Conservation (phyloP, 345 rosid genomes). For the Salix udensis region DNA sequence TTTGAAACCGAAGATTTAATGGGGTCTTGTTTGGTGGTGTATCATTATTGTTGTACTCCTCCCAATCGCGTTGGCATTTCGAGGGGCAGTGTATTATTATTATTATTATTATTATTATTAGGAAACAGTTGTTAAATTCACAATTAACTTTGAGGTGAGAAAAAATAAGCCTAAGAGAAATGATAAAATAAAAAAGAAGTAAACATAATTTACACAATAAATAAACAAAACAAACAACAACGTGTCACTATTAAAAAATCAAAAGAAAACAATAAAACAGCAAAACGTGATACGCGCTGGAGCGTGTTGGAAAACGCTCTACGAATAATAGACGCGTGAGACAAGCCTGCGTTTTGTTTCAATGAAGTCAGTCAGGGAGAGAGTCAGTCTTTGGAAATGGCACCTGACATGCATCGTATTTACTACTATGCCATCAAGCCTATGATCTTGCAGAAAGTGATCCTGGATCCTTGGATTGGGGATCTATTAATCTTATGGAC, state of each 20-base stretch:
- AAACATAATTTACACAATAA: too few species aligned
- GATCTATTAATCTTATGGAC: background rate
- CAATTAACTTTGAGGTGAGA: too few species aligned
- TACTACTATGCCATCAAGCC: conserved; percentile 22
- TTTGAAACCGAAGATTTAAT: background rate
- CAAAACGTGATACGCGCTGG: conserved; percentile 25
- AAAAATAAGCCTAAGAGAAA: too few species aligned
- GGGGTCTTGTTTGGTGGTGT: background rate
- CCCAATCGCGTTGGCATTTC: too few species aligned
- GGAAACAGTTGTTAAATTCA: too few species aligned
- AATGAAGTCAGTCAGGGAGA: conserved; percentile 26
- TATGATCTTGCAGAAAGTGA: background rate
- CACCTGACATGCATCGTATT: conserved; percentile 25
- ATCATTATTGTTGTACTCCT: too few species aligned
- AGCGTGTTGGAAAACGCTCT: conserved; percentile 11
- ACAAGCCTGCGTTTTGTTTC: background rate
- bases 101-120: too few species aligned
- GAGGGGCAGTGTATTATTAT: too few species aligned
- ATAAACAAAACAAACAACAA: background rate
- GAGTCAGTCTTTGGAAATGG: background rate
- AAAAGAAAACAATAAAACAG: background rate
- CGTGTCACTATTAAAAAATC: background rate
- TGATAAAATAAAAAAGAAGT: too few species aligned
- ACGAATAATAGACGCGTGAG: conserved; percentile 16
- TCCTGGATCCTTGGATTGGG: background rate